Base-by-base conservation (phyloP, 148 eudicot genomes). In the Silene conica region DNA sequence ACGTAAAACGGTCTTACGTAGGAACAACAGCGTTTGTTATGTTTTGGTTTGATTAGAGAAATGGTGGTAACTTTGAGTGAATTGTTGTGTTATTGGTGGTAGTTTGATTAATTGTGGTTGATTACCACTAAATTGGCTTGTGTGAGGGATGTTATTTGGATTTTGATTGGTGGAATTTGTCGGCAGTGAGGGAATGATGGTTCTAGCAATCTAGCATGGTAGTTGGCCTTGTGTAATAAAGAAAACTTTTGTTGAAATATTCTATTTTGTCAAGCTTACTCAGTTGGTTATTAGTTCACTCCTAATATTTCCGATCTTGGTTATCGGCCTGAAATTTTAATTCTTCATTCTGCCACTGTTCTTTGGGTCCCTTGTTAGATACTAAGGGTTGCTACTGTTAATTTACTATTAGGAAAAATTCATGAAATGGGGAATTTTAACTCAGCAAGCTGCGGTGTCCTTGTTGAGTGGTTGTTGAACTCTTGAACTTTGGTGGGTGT, bases 401-500 rank as follows among this genome's bases (percentile, higher is more conserved):
- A 15, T 13, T 50, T 50, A 26, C 2, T 48, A 48, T 9, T 13
- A 38, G 43, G 43, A 38, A 6, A 9, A 38, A 38, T 38, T 38
- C 3, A 6, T 38, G 6, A 38, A 38, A 38, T 38, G 43, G 43
- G 8, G 9, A 38, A 59, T 23, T 8, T 8, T 3, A 8, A 20
- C 63, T 2, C 63, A 10, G 15, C 63, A 1, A 59, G 26, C 28
- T 8, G 26, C 6, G 13, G 4, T 2, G 25, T 10, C 7, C 26
- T 59, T 59, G 9, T 23, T 20, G 62, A 21, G 21, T 20, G 62
- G 62, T 58, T 58, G 25, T 52, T 63, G 48, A n/a, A 43, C 31
- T 46, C 62, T 55, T 22, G 7, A 48, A 66, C 43, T 58, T 28
- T 16, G 67, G 14, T 67, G 41, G 48, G 31, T 67, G 43, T 78